A percentile compares a stretch with the other conserved stretches of the same genome.
Evolutionary conservation across 1,284 basidiomycete species (phyloP).

Genomic region (Golubevia pallescens): DNA sequence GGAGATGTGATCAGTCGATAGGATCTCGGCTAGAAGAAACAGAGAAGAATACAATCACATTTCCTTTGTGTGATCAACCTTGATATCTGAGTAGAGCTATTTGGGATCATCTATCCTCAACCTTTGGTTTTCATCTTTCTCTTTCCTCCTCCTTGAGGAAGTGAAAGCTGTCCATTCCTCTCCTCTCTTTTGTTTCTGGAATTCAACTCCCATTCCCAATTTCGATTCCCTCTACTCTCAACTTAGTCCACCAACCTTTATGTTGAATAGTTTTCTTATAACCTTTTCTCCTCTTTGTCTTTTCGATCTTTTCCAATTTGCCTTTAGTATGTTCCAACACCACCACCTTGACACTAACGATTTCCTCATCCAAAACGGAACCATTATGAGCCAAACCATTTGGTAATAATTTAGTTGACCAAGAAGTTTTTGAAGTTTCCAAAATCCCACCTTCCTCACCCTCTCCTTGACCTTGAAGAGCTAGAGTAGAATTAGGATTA

Average conservation of each 20-base stretch:
- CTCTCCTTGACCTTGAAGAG: neutral
- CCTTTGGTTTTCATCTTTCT: too few relatives aligned
- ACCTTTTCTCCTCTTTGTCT: slow-evolving; percentile 59
- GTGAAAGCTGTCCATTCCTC: too few relatives aligned
- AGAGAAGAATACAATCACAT: too few relatives aligned
- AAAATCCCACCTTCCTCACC: slow-evolving; percentile 5
- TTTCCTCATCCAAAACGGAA: slow-evolving; percentile 23
- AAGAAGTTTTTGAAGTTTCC: slow-evolving; percentile 30
- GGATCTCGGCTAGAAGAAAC: too few relatives aligned
- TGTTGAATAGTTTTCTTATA: slow-evolving; percentile 59
- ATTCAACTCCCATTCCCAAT: too few relatives aligned
- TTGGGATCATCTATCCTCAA: too few relatives aligned
- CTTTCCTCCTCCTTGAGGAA: too few relatives aligned
- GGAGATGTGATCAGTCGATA: too few relatives aligned
- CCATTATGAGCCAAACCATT: slow-evolving; percentile 53
- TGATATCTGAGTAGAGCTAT: too few relatives aligned
- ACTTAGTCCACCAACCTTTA: slow-evolving; percentile 57
- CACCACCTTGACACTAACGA: slow-evolving; percentile 45
- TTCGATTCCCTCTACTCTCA: slow-evolving; percentile 51
- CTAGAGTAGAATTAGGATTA: neutral
- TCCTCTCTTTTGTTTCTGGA: too few relatives aligned
- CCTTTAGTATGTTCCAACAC: slow-evolving; percentile 61
- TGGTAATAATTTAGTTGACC: slow-evolving; percentile 42
- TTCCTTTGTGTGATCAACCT: too few relatives aligned
- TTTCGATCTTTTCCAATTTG: slow-evolving; percentile 47